A percentile compares a stretch with the other conserved stretches of the same genome.
Conservation (phyloP, 192 early-diverging fungal genomes). For the Gonapodya sp. region DNA sequence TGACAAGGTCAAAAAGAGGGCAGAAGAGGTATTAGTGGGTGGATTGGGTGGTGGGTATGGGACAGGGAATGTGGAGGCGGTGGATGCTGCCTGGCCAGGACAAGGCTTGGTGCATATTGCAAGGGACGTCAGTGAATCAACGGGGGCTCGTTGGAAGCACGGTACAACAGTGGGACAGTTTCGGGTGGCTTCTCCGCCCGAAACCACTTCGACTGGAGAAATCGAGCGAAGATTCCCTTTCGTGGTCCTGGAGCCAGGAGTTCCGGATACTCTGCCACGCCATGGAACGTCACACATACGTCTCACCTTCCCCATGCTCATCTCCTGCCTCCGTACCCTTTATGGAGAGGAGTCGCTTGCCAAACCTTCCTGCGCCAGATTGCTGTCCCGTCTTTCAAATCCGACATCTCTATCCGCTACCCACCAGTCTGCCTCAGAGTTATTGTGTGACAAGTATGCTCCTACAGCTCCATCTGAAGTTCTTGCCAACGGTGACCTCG, state of each 20-base stretch:
- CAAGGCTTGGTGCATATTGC: neutral
- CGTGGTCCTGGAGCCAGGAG: neutral
- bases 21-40: neutral
- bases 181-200: neutral
- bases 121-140: neutral
- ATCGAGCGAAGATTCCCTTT: neutral
- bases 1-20: neutral
- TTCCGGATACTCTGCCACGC: too few species aligned
- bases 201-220: neutral
- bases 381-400: neutral
- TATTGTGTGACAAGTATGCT: neutral
- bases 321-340: neutral
- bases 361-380: neutral
- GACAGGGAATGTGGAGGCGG: neutral
- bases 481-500: neutral
- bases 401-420: neutral
- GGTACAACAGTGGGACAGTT: neutral
- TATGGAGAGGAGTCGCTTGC: neutral
- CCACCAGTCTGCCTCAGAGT: neutral
- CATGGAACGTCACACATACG: too few species aligned
- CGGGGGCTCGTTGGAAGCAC: neutral
- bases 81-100: neutral
- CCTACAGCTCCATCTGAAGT: neutral
- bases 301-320: neutral
- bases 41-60: neutral